Evolutionary conservation across 2,329 filamentous ascomycete genomes (phyloP).

Genomic region (Knufia fluminis): DNA sequence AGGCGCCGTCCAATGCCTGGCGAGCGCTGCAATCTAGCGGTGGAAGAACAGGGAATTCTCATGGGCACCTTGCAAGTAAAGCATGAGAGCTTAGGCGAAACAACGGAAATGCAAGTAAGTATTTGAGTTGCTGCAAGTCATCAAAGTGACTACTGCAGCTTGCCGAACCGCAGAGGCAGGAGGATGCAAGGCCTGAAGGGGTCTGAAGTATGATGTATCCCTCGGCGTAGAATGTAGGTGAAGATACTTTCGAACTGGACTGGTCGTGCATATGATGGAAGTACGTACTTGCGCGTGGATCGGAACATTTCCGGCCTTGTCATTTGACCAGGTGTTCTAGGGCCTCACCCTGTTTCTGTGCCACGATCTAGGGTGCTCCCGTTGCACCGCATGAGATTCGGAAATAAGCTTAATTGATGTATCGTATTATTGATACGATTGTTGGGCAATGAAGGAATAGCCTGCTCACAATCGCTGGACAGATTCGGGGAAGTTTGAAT

Average conservation of each 20-base stretch:
- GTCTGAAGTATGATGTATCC: too few species aligned
- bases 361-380: not conserved
- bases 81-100: not conserved
- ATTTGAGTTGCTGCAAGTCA: conserved; percentile 8
- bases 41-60: conserved; percentile 3
- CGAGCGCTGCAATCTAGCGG: conserved; percentile 1
- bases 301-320: not conserved
- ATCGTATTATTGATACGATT: not conserved
- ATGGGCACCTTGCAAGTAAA: conserved; percentile 2
- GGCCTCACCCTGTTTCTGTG: not conserved
- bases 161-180: not conserved
- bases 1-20: not conserved
- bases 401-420: conserved; percentile 1
- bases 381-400: conserved; percentile 1
- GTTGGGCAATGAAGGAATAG: too few species aligned
- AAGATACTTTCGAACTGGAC: conserved; percentile 8
- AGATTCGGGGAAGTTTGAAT: too few species aligned
- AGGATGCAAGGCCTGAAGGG: too few species aligned
- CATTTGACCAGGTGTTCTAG: too few species aligned
- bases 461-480: too few species aligned
- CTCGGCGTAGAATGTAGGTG: not conserved
- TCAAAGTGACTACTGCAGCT: conserved; percentile 1
- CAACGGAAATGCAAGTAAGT: conserved; percentile 3
- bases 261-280: not conserved
- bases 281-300: not conserved